Conservation (phyloP, 2,329 filamentous ascomycete genomes). For the Dactylella cylindrospora region DNA sequence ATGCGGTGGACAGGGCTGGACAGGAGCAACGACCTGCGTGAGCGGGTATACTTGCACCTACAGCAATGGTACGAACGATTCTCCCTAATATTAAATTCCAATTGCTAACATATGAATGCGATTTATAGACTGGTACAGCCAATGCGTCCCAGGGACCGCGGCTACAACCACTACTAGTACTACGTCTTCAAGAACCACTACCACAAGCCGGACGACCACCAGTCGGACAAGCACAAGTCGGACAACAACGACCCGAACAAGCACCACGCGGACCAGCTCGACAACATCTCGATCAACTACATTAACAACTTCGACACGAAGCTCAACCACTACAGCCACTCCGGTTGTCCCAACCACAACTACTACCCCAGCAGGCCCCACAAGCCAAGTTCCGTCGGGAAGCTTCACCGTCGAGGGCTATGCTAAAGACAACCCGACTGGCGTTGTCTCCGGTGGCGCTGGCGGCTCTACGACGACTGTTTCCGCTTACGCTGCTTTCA, state of each 20-base stretch:
- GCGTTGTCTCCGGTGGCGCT: constrained; percentile 56
- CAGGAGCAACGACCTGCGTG: constrained; percentile 53
- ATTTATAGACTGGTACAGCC: constrained; percentile 52
- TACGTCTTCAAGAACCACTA: constrained; percentile 4
- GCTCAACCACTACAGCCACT: background rate
- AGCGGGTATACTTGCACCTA: constrained; percentile 53
- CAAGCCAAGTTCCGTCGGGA: constrained; percentile 1
- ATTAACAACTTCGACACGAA: too few species aligned
- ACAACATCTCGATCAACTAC: too few species aligned
- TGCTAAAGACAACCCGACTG: constrained; percentile 19
- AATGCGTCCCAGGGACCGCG: constrained; percentile 51
- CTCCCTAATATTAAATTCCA: background rate
- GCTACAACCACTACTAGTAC: constrained; percentile 16
- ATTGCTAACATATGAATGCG: background rate
- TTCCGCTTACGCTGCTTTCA: constrained; percentile 58
- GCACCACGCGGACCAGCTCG: constrained; percentile 1
- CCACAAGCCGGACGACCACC: too few species aligned
- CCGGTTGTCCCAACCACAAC: background rate
- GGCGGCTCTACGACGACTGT: constrained; percentile 61
- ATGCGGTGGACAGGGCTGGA: constrained; percentile 54
- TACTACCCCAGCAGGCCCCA: background rate
- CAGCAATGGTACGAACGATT: constrained; percentile 48
- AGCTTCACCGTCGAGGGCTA: constrained; percentile 27
- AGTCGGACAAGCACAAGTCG: too few species aligned
- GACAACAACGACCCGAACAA: too few species aligned